Percentiles rank a stretch among this genome's conserved stretches.
Conservation (phyloP, 306 rosid species). For the cucumber (Cucumis sativus) region DNA sequence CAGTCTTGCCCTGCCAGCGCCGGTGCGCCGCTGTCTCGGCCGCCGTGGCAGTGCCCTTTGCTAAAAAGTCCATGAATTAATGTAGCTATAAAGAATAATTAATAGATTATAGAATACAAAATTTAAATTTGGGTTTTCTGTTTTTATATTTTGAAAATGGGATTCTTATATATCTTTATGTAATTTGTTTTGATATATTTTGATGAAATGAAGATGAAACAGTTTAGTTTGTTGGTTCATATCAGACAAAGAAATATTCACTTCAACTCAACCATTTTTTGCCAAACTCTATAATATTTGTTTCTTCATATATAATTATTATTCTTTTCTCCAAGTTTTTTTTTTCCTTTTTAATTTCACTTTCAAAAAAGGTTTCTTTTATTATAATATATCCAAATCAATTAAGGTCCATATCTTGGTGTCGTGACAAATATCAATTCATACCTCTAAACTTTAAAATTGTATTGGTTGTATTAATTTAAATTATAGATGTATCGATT, state of each 20-base stretch:
- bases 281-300: neutral
- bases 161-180: neutral
- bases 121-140: neutral
- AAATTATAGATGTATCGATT: no score
- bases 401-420: no score
- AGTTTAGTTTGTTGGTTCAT: neutral
- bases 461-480: no score
- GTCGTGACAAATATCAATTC: no score
- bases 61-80: constrained; percentile 13
- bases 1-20: constrained; percentile 44
- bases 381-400: no score
- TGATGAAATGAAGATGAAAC: neutral
- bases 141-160: neutral
- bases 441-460: no score
- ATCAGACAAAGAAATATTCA: neutral
- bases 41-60: constrained; percentile 40
- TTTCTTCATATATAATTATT: neutral
- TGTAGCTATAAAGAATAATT: neutral
- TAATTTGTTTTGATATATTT: no score
- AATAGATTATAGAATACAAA: neutral
- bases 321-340: neutral
- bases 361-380: no score
- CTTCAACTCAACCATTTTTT: neutral
- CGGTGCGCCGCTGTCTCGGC: constrained; percentile 36
- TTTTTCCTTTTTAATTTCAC: no score